Percentiles rank a stretch among this genome's conserved stretches.
Conservation (phyloP, 345 rosid genomes). For the Leavenworthia alabamica region DNA sequence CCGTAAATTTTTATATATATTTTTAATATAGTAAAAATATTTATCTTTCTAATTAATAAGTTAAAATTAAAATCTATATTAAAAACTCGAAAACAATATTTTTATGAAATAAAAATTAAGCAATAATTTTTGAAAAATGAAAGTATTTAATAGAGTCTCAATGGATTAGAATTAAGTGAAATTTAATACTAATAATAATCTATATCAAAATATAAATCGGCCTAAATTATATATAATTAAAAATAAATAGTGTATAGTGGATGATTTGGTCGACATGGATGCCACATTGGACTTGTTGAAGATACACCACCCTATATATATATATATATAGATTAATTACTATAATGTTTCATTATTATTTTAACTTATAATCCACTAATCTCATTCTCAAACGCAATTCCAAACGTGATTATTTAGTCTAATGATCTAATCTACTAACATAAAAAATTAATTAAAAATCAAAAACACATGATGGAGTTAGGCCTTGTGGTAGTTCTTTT, state of each 20-base stretch:
- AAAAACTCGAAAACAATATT: too few species aligned
- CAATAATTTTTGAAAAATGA: too few species aligned
- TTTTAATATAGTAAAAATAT: too few species aligned
- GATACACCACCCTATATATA: constrained; percentile 27
- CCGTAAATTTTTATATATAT: too few species aligned
- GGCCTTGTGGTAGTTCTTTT: constrained; percentile 22
- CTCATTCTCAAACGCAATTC: constrained; percentile 15
- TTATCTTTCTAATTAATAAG: too few species aligned
- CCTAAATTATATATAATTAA: neutral
- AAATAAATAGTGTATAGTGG: neutral
- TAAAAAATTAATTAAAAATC: neutral
- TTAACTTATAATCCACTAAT: constrained; percentile 34
- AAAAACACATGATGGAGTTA: constrained; percentile 32
- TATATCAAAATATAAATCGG: neutral
- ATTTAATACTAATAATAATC: neutral
- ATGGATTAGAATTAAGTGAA: neutral
- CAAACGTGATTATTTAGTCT: constrained; percentile 18
- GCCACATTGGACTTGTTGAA: constrained; percentile 9
- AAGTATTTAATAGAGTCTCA: neutral
- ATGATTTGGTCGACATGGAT: constrained; percentile 3
- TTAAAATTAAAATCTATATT: too few species aligned
- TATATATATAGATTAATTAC: constrained; percentile 6
- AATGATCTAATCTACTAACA: constrained; percentile 7
- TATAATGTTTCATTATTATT: constrained; percentile 15
- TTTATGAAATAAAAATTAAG: too few species aligned